phyloP scores from a whole-genome alignment of 352 stramenopile species.

The Pythium brachiatum region DNA sequence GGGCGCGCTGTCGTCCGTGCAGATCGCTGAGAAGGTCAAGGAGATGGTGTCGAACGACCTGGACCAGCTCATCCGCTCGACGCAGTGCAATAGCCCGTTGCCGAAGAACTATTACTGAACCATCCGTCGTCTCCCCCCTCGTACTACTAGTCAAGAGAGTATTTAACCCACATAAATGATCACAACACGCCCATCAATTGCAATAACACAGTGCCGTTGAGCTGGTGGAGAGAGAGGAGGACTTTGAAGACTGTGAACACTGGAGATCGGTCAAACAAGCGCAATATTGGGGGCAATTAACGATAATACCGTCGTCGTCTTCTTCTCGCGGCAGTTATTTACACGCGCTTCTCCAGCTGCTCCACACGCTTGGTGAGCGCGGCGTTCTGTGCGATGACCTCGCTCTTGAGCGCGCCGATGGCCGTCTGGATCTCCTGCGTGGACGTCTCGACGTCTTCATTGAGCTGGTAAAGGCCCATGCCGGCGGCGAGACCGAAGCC shows the following conservation, averaged over 20 bases:
- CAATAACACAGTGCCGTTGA: neutral
- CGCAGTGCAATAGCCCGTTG: constrained; percentile 12
- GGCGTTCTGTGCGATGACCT: constrained; percentile 66
- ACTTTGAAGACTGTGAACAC: neutral
- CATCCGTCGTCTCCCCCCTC: neutral
- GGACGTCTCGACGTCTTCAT: constrained; percentile 68
- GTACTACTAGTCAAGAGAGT: neutral
- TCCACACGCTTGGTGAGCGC: constrained; percentile 73
- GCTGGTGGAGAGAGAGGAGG: neutral
- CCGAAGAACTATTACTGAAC: constrained; percentile 23
- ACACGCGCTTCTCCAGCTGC: constrained; percentile 69
- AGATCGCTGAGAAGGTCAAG: constrained; percentile 61
- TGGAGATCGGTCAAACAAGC: neutral
- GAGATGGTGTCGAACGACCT: constrained; percentile 54
- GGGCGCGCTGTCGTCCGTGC: constrained; percentile 56
- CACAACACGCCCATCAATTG: neutral
- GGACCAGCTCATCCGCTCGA: constrained; percentile 33
- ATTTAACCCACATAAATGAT: constrained; percentile 1
- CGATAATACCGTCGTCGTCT: neutral
- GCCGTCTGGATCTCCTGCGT: constrained; percentile 69
- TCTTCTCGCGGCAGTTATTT: constrained; percentile 13
- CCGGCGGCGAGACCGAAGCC: constrained; percentile 59
- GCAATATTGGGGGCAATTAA: constrained; percentile 1
- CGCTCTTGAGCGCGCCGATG: constrained; percentile 60
- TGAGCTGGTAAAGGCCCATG: constrained; percentile 68